Evolutionary conservation across 495 filamentous ascomycete species (phyloP).

Genomic region (Delitschia confertaspora): DNA sequence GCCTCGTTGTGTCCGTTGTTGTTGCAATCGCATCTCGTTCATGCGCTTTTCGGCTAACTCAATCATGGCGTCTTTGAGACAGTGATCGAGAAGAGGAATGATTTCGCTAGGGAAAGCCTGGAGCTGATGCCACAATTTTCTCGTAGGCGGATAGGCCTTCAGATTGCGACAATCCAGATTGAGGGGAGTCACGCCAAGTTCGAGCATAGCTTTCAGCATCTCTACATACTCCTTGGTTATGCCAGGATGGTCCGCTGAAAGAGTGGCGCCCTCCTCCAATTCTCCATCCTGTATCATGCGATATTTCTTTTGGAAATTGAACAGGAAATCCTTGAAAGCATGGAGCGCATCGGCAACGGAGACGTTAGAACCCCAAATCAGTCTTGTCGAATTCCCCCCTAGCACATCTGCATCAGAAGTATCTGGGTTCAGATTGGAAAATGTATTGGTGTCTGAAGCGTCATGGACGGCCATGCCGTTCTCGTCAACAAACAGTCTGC

Average conservation of each 20-base stretch:
- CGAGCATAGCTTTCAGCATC: constrained; percentile 81
- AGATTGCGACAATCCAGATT: constrained; percentile 86
- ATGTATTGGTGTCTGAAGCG: constrained; percentile 70
- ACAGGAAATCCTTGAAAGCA: constrained; percentile 81
- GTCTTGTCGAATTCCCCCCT: constrained; percentile 65
- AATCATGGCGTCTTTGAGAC: constrained; percentile 85
- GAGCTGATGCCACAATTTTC: constrained; percentile 90
- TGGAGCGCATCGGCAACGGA: constrained; percentile 82
- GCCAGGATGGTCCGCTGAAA: constrained; percentile 46
- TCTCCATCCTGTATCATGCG: constrained; percentile 81
- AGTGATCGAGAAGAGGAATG: constrained; percentile 91
- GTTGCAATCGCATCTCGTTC: constrained; percentile 54
- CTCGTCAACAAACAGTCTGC: constrained; percentile 73
- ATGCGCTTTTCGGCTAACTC: constrained; percentile 77
- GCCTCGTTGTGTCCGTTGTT: constrained; percentile 41
- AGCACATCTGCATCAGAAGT: constrained; percentile 89
- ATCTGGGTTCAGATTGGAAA: constrained; percentile 74
- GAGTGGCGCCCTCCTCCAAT: constrained; percentile 55
- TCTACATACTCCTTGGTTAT: constrained; percentile 70
- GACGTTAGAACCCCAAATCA: constrained; percentile 97
- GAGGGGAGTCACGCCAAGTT: constrained; percentile 69
- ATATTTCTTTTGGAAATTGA: constrained; percentile 84
- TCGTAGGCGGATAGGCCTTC: constrained; percentile 82
- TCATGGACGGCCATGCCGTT: constrained; percentile 61
- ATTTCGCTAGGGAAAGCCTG: constrained; percentile 92